A percentile compares a stretch with the other conserved stretches of the same genome.
phyloP scores from a whole-genome alignment of 345 rosid species.

The Camelina neglecta region DNA sequence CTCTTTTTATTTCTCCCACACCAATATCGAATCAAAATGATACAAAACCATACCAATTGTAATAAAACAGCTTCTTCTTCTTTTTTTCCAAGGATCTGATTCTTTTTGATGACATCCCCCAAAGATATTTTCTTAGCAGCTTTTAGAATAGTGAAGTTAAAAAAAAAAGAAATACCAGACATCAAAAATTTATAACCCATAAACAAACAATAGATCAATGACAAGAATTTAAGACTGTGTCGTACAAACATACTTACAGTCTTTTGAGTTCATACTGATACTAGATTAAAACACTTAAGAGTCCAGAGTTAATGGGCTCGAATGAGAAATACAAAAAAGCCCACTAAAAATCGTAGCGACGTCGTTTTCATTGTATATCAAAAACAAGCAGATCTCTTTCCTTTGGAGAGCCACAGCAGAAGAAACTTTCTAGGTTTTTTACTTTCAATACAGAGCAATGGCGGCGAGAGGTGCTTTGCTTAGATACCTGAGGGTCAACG shows the following conservation, averaged over 20 bases:
- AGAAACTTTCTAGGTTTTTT: conserved; percentile 19
- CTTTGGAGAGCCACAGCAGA: neutral
- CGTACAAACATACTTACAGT: neutral
- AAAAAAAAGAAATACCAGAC: neutral
- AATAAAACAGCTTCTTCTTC: conserved; percentile 9
- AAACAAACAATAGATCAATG: neutral
- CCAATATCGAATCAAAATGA: conserved; percentile 29
- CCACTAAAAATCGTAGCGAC: neutral
- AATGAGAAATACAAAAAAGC: neutral
- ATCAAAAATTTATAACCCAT: neutral
- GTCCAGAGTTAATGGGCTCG: neutral
- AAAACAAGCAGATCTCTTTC: neutral
- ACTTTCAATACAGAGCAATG: conserved; percentile 34
- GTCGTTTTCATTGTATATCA: neutral
- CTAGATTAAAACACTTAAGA: too few relatives aligned
- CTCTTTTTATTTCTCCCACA: conserved; percentile 34
- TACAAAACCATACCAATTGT: neutral
- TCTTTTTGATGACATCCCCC: conserved; percentile 7
- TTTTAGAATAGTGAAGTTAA: neutral
- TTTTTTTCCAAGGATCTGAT: conserved; percentile 21
- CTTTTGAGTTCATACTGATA: neutral
- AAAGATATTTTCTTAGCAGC: neutral
- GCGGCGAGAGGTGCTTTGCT: conserved; percentile 80
- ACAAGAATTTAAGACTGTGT: neutral
- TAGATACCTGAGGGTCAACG: conserved; percentile 72